These are phyloP conservation scores for Schwanniomyces etchellsii DNA, from an alignment of 1,139 yeast genomes.

Conservation along the genomic window DNA sequence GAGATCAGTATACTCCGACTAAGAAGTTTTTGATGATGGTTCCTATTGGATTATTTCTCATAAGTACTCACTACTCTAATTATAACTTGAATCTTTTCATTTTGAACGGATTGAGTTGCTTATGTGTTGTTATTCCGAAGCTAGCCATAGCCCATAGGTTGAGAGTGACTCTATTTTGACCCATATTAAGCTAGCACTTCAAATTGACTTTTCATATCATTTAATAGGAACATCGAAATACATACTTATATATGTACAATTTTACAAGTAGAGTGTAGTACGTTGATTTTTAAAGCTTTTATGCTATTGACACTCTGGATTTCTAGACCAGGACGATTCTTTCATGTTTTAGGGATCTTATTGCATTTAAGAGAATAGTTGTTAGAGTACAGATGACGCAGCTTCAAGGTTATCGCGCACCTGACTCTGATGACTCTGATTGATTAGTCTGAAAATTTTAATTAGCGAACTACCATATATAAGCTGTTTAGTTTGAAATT, in stretches of 20 bases:
- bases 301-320: too few species aligned
- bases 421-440: slow-evolving; percentile 4
- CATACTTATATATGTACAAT: too few species aligned
- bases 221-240: too few species aligned
- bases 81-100: slow-evolving; percentile 77
- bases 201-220: neutral
- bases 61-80: slow-evolving; percentile 86
- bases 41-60: slow-evolving; percentile 79
- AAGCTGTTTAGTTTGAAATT: neutral
- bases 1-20: slow-evolving; percentile 95
- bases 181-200: too few species aligned
- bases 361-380: too few species aligned
- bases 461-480: too few species aligned
- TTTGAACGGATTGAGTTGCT: slow-evolving; percentile 74
- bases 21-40: slow-evolving; percentile 88
- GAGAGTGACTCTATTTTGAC: slow-evolving; percentile 52
- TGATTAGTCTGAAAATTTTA: slow-evolving; percentile 1
- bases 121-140: slow-evolving; percentile 82
- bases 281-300: too few species aligned
- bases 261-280: too few species aligned
- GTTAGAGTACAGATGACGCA: too few species aligned
- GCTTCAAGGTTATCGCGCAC: too few species aligned
- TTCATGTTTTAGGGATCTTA: too few species aligned
- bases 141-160: slow-evolving; percentile 76
- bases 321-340: too few species aligned